Evolutionary conservation across 1,139 yeast genomes (phyloP), one percentile per base, ranked within the genome.

Genomic region (Scheffersomyces titani): DNA sequence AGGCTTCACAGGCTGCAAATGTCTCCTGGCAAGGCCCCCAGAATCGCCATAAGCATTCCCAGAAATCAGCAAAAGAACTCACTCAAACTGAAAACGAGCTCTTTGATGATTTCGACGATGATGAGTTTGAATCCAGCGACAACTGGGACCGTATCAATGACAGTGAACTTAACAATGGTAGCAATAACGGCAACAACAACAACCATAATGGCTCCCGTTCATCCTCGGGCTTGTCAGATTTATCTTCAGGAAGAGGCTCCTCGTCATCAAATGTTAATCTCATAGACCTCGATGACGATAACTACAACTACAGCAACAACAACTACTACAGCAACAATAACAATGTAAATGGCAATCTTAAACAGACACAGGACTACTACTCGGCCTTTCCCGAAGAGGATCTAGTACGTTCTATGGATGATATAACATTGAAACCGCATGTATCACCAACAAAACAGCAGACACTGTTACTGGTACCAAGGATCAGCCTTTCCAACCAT

Each of bases 101-200:
- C 44, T 81, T 82, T 61, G 74, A 72, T 50, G 86, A 81, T 61
- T 83, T 83, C 58, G 86, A 83, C 63, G 82, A 81, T 55, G 77
- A 75, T 52, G 64, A 67, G 4, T 54, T 54, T n/a, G 60, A 59
- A 48, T 49, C 49, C 53, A 64, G 61, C 52, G 45, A 57, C 30
- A 68, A 70, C 51, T 75, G 80, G 78, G 79, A 72, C 49, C 69
- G 64, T 50, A 61, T 72, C 24, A 67, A 65, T 48, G 58, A 58
- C n/a, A n/a, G 13, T 11, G 19, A 46, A 11, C 30, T 24, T 24
- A 24, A 24, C 30, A 22, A 22, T 22, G 40, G 6, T 44, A 30
- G 13, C 40, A 30, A 30, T 30, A 30, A 13, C 40, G 13, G 13
- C 40, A 30, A 30, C 11, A 30, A 30, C 16, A 30, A 11, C 40